A percentile compares a stretch with the other conserved stretches of the same genome.
These are phyloP conservation scores for Coprinellus micaceus DNA, from an alignment of 768 basidiomycete species.

Conservation along the genomic window DNA sequence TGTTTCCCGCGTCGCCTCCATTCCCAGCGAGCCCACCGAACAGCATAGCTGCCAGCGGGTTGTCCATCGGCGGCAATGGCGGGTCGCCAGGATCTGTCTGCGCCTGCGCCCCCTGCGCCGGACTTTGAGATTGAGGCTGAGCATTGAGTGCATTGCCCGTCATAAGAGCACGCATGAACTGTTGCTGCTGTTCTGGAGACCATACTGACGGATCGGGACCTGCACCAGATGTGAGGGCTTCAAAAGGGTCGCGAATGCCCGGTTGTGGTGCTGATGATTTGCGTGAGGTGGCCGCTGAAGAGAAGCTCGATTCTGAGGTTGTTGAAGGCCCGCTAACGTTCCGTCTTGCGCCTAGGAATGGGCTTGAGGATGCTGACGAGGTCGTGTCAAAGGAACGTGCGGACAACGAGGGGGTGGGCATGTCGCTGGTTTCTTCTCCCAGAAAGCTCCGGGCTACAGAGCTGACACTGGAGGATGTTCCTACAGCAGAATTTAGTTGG, in stretches of 20 bases:
- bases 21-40: slow-evolving; percentile 15
- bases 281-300: slow-evolving; percentile 3
- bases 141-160: slow-evolving; percentile 17
- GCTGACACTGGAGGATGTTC: slow-evolving; percentile 34
- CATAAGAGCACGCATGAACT: slow-evolving; percentile 66
- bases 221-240: slow-evolving; percentile 20
- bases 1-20: slow-evolving; percentile 17
- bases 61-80: slow-evolving; percentile 31
- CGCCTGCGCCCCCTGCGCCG: slow-evolving; percentile 20
- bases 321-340: slow-evolving; percentile 2
- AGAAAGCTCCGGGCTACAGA: slow-evolving; percentile 33
- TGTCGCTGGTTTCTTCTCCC: slow-evolving; percentile 41
- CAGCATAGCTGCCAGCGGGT: slow-evolving; percentile 48
- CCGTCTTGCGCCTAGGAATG: slow-evolving; percentile 11
- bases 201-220: slow-evolving; percentile 54
- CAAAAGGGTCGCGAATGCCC: slow-evolving; percentile 13
- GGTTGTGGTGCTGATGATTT: slow-evolving; percentile 21
- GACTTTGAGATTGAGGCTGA: slow-evolving; percentile 13
- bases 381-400: slow-evolving; percentile 11
- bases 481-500: slow-evolving; percentile 20
- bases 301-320: neutral
- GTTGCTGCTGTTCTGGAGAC: slow-evolving; percentile 66
- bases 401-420: slow-evolving; percentile 33
- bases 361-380: slow-evolving; percentile 11
- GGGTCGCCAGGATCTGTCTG: slow-evolving; percentile 23